A percentile compares a stretch with the other conserved stretches of the same genome.
phyloP scores from a whole-genome alignment of 1,139 yeast genomes.

The Maudiozyma humilis region DNA sequence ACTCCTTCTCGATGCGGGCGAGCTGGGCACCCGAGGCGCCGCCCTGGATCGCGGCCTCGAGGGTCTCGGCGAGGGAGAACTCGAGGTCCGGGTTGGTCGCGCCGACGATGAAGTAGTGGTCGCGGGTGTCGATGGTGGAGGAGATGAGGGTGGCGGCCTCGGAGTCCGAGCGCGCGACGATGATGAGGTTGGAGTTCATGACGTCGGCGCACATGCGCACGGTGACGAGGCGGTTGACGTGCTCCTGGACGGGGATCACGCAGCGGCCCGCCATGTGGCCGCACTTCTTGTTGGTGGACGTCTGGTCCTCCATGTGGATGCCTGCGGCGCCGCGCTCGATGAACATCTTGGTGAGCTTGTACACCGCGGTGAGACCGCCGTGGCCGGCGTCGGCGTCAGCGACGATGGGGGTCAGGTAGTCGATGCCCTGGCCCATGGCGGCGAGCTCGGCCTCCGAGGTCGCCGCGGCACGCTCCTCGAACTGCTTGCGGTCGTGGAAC shows the following conservation, averaged over 20 bases:
- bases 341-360: slow-evolving; percentile 90
- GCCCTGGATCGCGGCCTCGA: slow-evolving; percentile 70
- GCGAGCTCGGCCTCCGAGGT: slow-evolving; percentile 37
- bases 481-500: slow-evolving; percentile 95
- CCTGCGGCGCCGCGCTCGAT: slow-evolving; percentile 99
- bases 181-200: slow-evolving; percentile 74
- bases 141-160: slow-evolving; percentile 95
- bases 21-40: slow-evolving; percentile 69
- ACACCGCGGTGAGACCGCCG: slow-evolving; percentile 95
- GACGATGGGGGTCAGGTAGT: slow-evolving; percentile 86
- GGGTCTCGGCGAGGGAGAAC: slow-evolving; percentile 58
- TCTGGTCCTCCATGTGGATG: slow-evolving; percentile 96
- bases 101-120: slow-evolving; percentile 87
- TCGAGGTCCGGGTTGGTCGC: slow-evolving; percentile 75
- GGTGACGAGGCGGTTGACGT: slow-evolving; percentile 85
- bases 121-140: slow-evolving; percentile 89
- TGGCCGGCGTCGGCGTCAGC: slow-evolving; percentile 99
- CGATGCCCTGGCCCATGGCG: slow-evolving; percentile 46
- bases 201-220: slow-evolving; percentile 95
- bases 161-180: slow-evolving; percentile 93
- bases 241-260: slow-evolving; percentile 94
- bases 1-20: slow-evolving; percentile 67
- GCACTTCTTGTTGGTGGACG: slow-evolving; percentile 97
- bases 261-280: slow-evolving; percentile 98
- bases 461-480: slow-evolving; percentile 77